These are phyloP conservation scores for Verticillium alfalfae DNA, from an alignment of 2,329 filamentous ascomycete species.

Conservation along the genomic window DNA sequence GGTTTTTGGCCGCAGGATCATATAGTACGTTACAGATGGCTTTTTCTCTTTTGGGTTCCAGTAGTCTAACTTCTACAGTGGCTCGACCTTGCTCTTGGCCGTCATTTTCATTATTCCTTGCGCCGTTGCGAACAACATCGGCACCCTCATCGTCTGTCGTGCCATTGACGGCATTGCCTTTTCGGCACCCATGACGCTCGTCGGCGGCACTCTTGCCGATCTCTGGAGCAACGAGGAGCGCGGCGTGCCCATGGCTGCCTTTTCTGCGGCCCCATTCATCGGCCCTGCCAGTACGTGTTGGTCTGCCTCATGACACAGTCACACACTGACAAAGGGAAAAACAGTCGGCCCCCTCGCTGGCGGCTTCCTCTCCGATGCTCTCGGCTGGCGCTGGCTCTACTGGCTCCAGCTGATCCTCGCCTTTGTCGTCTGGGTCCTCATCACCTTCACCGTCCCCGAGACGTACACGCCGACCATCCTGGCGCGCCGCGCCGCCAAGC, in stretches of 20 bases:
- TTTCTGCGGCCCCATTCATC: slow-evolving; percentile 76
- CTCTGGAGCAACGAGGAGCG: slow-evolving; percentile 81
- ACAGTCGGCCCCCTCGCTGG: slow-evolving; percentile 66
- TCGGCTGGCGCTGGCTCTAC: slow-evolving; percentile 79
- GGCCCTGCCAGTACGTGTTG: slow-evolving; percentile 59
- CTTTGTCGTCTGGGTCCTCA: slow-evolving; percentile 64
- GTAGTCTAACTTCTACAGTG: slow-evolving; percentile 23
- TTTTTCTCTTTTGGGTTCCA: too few species aligned
- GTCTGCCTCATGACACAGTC: neutral
- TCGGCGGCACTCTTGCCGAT: slow-evolving; percentile 77
- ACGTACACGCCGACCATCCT: slow-evolving; percentile 82
- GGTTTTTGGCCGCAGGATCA: slow-evolving; percentile 63
- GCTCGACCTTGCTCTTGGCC: slow-evolving; percentile 60
- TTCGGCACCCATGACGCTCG: slow-evolving; percentile 80
- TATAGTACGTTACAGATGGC: slow-evolving; percentile 47
- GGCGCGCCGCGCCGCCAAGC: slow-evolving; percentile 60
- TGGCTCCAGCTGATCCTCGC: slow-evolving; percentile 80
- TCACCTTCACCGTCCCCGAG: slow-evolving; percentile 85
- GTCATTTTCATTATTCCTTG: slow-evolving; percentile 78
- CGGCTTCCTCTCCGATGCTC: slow-evolving; percentile 65
- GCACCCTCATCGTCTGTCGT: slow-evolving; percentile 69
- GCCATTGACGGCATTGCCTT: slow-evolving; percentile 79
- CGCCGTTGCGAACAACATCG: slow-evolving; percentile 70
- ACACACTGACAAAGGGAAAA: neutral
- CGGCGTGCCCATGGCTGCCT: slow-evolving; percentile 82